phyloP scores from a whole-genome alignment of 768 basidiomycete genomes.

The Hericium alpestre region DNA sequence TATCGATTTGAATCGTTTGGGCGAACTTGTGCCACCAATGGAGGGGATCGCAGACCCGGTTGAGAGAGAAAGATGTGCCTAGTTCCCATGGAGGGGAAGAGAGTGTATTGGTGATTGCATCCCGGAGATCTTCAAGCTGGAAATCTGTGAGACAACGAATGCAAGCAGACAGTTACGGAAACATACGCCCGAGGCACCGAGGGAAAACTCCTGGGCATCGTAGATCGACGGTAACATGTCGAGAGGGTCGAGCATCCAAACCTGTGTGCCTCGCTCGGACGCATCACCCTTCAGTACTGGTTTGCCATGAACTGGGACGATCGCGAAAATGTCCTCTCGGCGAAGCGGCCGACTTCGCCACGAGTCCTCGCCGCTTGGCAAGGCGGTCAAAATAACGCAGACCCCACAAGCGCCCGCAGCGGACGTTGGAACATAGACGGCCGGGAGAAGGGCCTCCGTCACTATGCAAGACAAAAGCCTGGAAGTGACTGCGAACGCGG shows the following conservation, averaged over 20 bases:
- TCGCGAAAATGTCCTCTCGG: constrained; percentile 34
- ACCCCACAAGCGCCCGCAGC: constrained; percentile 22
- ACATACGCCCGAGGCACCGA: background rate
- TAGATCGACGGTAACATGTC: constrained; percentile 42
- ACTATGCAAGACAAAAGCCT: constrained; percentile 40
- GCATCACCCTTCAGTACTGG: constrained; percentile 30
- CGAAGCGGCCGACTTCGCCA: constrained; percentile 24
- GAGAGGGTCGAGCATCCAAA: constrained; percentile 45
- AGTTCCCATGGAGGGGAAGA: constrained; percentile 30
- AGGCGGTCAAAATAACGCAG: constrained; percentile 29
- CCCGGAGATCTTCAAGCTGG: constrained; percentile 16
- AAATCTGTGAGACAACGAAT: background rate
- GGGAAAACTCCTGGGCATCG: constrained; percentile 18
- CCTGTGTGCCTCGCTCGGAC: constrained; percentile 27
- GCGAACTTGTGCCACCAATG: constrained; percentile 35
- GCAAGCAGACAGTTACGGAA: background rate
- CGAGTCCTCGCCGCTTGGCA: constrained; percentile 25
- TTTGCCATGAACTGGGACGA: constrained; percentile 35
- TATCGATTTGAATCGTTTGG: constrained; percentile 24
- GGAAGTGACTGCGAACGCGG: constrained; percentile 36
- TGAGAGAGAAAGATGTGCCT: constrained; percentile 18
- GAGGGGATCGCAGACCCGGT: constrained; percentile 23
- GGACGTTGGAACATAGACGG: constrained; percentile 28
- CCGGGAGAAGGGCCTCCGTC: constrained; percentile 35
- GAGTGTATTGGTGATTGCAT: constrained; percentile 24